Conservation (phyloP, 805 yeast species). For the Ogataea kodamae region DNA sequence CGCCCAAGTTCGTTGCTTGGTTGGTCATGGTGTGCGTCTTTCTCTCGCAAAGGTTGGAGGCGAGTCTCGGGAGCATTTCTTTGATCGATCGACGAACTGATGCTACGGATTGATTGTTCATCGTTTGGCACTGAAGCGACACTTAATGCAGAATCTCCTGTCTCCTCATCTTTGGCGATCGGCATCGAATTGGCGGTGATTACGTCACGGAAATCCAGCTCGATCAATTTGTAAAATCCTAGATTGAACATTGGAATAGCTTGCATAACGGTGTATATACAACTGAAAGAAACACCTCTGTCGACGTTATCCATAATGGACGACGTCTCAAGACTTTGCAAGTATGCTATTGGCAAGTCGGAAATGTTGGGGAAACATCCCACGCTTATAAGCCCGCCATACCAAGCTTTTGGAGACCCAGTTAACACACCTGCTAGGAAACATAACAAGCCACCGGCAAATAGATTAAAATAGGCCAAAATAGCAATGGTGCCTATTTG, state of each 20-base stretch:
- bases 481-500: constrained; percentile 63
- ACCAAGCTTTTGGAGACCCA: constrained; percentile 68
- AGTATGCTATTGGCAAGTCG: constrained; percentile 82
- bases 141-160: constrained; percentile 8
- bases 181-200: constrained; percentile 22
- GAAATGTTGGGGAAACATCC: constrained; percentile 77
- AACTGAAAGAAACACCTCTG: constrained; percentile 79
- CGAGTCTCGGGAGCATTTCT: constrained; percentile 3
- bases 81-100: constrained; percentile 12
- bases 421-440: constrained; percentile 42
- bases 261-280: constrained; percentile 70
- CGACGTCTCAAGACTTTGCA: constrained; percentile 67
- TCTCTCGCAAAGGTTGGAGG: constrained; percentile 4
- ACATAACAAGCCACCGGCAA: constrained; percentile 43
- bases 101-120: constrained; percentile 7
- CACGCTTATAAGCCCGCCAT: constrained; percentile 66
- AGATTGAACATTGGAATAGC: constrained; percentile 66
- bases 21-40: constrained; percentile 4
- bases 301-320: constrained; percentile 56
- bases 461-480: constrained; percentile 42
- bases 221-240: constrained; percentile 69
- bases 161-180: constrained; percentile 25
- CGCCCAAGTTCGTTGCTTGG: constrained; percentile 4
- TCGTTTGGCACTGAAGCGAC: constrained; percentile 5
- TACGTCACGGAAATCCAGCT: constrained; percentile 57